Evolutionary conservation across 2,329 filamentous ascomycete species (phyloP).

Genomic region (Fusarium albosuccineum): DNA sequence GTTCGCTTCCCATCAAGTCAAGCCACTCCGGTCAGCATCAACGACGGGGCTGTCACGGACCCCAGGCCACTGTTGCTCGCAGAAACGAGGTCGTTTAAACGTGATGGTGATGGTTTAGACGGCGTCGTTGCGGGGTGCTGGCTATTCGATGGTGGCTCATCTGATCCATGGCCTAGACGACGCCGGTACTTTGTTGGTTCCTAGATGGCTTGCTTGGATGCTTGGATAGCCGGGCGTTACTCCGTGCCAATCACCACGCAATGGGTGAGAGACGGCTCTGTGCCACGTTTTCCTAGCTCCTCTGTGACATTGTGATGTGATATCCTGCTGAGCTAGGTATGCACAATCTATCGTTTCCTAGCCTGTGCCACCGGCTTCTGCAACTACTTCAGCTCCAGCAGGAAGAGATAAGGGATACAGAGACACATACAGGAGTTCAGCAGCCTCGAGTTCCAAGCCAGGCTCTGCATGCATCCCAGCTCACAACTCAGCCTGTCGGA

Average conservation of each 20-base stretch:
- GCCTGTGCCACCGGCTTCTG: neutral
- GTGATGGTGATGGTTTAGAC: slow-evolving; percentile 16
- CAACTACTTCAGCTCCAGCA: neutral
- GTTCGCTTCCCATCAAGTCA: slow-evolving; percentile 3
- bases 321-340: too few relatives aligned
- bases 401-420: neutral
- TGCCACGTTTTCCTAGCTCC: neutral
- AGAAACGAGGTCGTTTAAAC: slow-evolving; percentile 19
- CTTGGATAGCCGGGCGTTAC: slow-evolving; percentile 6
- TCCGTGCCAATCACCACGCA: slow-evolving; percentile 22
- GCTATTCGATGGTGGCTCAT: slow-evolving; percentile 14
- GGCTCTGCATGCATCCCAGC: slow-evolving; percentile 23
- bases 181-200: slow-evolving; percentile 16
- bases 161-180: slow-evolving; percentile 17
- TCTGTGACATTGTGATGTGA: too few relatives aligned
- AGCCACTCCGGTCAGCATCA: slow-evolving; percentile 3
- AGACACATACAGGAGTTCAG: slow-evolving; percentile 7
- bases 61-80: slow-evolving; percentile 8
- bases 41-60: slow-evolving; percentile 6
- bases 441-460: slow-evolving; percentile 3
- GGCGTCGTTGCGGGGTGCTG: slow-evolving; percentile 11
- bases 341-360: neutral
- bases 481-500: slow-evolving; percentile 32
- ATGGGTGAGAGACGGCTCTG: neutral
- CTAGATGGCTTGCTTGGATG: slow-evolving; percentile 5